These are phyloP conservation scores for Coffea humblotiana DNA, from an alignment of 305 asterid genomes.

Conservation along the genomic window DNA sequence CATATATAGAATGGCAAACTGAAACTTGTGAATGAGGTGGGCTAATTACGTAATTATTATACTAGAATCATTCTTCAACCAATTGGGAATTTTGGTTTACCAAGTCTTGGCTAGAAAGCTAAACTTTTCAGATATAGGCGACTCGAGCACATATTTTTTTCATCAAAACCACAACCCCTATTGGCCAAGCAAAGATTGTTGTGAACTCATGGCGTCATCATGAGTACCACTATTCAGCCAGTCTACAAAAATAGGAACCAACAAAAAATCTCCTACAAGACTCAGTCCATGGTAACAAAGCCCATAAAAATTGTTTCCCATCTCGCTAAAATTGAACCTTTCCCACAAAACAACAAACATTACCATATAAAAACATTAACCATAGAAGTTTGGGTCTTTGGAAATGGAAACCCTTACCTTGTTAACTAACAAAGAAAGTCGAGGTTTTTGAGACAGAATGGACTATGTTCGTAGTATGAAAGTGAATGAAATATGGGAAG, in stretches of 20 bases:
- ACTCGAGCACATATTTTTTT: neutral
- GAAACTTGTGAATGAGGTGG: neutral
- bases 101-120: neutral
- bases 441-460: neutral
- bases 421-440: neutral
- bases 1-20: neutral
- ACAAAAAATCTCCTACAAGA: constrained; percentile 16
- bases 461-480: neutral
- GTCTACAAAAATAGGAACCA: constrained; percentile 13
- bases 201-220: constrained; percentile 35
- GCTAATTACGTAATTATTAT: neutral
- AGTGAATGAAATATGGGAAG: too few relatives aligned
- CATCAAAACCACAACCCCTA: constrained; percentile 3
- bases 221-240: constrained; percentile 5
- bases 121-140: neutral
- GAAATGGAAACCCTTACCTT: constrained; percentile 21
- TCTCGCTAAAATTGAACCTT: constrained; percentile 21
- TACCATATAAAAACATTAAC: neutral
- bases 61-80: neutral
- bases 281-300: constrained; percentile 9
- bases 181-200: constrained; percentile 19
- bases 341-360: constrained; percentile 6
- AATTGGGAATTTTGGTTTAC: neutral
- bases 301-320: constrained; percentile 1
- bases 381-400: constrained; percentile 24